phyloP scores from a whole-genome alignment of 768 basidiomycete species.

The Albatrellus ellisii region DNA sequence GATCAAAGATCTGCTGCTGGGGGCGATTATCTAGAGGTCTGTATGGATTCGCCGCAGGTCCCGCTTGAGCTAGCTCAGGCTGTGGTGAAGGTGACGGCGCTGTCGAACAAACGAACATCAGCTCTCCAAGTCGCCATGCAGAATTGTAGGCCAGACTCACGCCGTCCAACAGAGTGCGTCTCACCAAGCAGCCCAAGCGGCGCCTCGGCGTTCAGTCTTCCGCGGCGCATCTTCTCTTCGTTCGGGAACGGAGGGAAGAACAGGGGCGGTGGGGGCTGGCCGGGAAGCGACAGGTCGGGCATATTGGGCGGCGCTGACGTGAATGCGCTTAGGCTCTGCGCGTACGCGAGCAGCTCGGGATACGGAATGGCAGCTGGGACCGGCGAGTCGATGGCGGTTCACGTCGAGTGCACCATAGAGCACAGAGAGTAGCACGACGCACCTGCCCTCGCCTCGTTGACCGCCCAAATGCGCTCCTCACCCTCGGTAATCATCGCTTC shows the following conservation, averaged over 20 bases:
- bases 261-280: conserved; percentile 61
- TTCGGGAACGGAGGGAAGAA: conserved; percentile 90
- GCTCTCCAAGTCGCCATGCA: too few relatives aligned
- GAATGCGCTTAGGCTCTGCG: conserved; percentile 74
- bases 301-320: conserved; percentile 84
- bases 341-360: conserved; percentile 72
- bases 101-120: too few relatives aligned
- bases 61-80: conserved; percentile 32
- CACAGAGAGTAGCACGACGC: conserved; percentile 11
- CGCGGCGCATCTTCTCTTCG: conserved; percentile 83
- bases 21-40: conserved; percentile 53
- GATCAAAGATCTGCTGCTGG: conserved; percentile 55
- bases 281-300: conserved; percentile 58
- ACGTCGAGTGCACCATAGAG: background rate
- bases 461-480: conserved; percentile 55
- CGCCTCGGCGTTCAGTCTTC: conserved; percentile 66
- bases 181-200: conserved; percentile 70
- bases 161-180: conserved; percentile 67
- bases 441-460: conserved; percentile 66
- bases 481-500: conserved; percentile 63
- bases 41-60: conserved; percentile 52
- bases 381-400: background rate
- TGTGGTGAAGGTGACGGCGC: conserved; percentile 58
- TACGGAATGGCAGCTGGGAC: conserved; percentile 75
- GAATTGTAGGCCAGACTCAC: too few relatives aligned